Conservation (phyloP, 2,329 filamentous ascomycete species). For the Aspergillus sp. region DNA sequence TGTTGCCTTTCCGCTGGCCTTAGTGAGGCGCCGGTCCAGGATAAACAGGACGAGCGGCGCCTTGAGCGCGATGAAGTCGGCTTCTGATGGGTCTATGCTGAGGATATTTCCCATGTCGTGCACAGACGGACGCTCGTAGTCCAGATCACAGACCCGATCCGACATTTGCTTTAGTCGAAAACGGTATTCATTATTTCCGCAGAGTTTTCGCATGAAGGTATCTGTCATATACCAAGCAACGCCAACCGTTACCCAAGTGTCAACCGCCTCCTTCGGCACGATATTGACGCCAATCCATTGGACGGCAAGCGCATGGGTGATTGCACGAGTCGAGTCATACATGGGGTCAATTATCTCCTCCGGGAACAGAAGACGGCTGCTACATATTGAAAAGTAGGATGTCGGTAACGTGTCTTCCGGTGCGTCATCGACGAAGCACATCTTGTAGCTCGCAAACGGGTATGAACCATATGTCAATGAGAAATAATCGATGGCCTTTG, state of each 20-base stretch:
- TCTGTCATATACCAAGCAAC: slow-evolving; percentile 95
- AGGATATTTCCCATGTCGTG: slow-evolving; percentile 76
- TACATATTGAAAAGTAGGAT: slow-evolving; percentile 84
- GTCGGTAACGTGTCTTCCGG: slow-evolving; percentile 71
- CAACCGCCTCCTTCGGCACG: slow-evolving; percentile 74
- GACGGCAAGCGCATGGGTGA: slow-evolving; percentile 81
- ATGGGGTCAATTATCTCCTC: slow-evolving; percentile 83
- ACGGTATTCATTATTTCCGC: slow-evolving; percentile 91
- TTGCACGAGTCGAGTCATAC: slow-evolving; percentile 73
- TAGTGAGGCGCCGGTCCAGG: slow-evolving; percentile 84
- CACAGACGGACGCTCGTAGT: slow-evolving; percentile 79
- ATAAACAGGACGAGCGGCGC: slow-evolving; percentile 90
- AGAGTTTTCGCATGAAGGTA: slow-evolving; percentile 83
- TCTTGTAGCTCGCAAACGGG: slow-evolving; percentile 86
- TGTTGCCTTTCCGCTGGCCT: slow-evolving; percentile 80
- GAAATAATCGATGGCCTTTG: slow-evolving; percentile 85
- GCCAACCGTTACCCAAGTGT: slow-evolving; percentile 87
- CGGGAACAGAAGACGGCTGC: slow-evolving; percentile 79
- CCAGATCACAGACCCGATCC: slow-evolving; percentile 77
- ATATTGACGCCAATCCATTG: slow-evolving; percentile 97
- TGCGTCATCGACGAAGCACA: slow-evolving; percentile 93
- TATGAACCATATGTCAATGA: slow-evolving; percentile 86
- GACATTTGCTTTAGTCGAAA: slow-evolving; percentile 84
- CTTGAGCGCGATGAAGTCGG: slow-evolving; percentile 88
- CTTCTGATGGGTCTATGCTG: slow-evolving; percentile 78